Evolutionary conservation across 305 asterid genomes (phyloP), one percentile per base, ranked within the genome.

Genomic region (Andrographis paniculata): DNA sequence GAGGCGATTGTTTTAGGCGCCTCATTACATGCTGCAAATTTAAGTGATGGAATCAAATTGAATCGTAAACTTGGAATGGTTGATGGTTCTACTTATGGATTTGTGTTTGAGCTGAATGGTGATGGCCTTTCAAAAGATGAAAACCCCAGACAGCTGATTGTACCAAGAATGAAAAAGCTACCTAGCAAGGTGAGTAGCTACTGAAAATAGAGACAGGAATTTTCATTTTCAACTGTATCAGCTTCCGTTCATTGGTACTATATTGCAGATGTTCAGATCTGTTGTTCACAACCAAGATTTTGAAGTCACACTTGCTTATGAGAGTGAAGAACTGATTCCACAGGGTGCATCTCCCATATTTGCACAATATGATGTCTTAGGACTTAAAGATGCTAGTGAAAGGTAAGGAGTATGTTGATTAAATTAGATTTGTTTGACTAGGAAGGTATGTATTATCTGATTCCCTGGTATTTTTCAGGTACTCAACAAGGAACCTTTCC

Each of bases 31-130:
- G 95, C 99, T 62, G 99, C 99, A 60, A 92, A 92, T 69, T 69
- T 92, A 70, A 92, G 99, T 67, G 99, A 92, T 62, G 99, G 99
- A 44, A 92, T 92, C 63, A 92, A 87, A 71, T 75, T 92, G 58
- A 92, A 92, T 62, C 99, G 99, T 60, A 87, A 87, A 79, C 81
- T 92, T 50, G 99, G 99, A 62, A 92, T 92, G 96, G 53, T 92
- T 42, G 99, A 92, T 66, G 99, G 99, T 62, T 84, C 99, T 60
- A 60, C 80, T 33, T 92, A 87, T 44, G 94, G 99, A 60, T 84
- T 75, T 69, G 74, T 74, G 52, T 71, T 87, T 48, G 81, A 81
- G 62, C 68, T 92, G 68, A 72, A 77, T 61, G 97, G 95, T 61
- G 87, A 78, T 19, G 95, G 77, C 66, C 86, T 92, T 53, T 45